Base-by-base conservation (phyloP, 208 protist species). In the Acanthamoeba culbertsoni region DNA sequence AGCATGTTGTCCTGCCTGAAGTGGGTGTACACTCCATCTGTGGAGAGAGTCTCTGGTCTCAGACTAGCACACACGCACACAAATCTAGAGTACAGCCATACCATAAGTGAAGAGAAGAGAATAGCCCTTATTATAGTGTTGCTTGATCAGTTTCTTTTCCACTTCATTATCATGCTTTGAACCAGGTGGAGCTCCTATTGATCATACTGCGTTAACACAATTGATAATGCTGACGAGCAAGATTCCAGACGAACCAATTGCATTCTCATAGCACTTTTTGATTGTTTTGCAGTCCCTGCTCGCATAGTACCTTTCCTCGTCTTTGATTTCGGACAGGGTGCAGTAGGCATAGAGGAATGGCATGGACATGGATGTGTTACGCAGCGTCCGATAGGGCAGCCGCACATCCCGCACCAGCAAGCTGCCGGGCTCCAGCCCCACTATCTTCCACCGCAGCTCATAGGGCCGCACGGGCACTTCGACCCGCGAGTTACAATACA, bases 1-100 rank as follows among this genome's bases (percentile, higher is more conserved):
- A 84, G 73, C 73, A 84, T 33, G 18, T 84, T 84, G 40, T 84
- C 73, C 73, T 84, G 73, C 23, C 73, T 20, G 45, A 53, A 45
- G 45, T 84, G 40, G n/a, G 28, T 53, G 73, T 84, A 84, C 26
- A 55, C 37, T 12, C 73, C 73, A 23, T 84, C 73, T 53, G 45
- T 28, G 12, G n/a, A 35, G 26, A 20, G 33, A 2, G 33, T 23
- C 12, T 0, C 1, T 1, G 14, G 7, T 7, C 26, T 23, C 26
- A 6, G 8, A 62, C 55, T 4, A 71, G 23, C 7, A 16, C 7
- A 40, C 3, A 4, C 55, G 8, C 3, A 71, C 31, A 31, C 7
- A 10, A 71, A 26, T 35, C 31, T 42, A 0, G 2, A 23, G 12
- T 0, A 63, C n/a, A 20, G 4, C 5, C 28, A n/a, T 5, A 40